Conservation (phyloP, 192 early-diverging fungal species). For the Mortierella alpina region DNA sequence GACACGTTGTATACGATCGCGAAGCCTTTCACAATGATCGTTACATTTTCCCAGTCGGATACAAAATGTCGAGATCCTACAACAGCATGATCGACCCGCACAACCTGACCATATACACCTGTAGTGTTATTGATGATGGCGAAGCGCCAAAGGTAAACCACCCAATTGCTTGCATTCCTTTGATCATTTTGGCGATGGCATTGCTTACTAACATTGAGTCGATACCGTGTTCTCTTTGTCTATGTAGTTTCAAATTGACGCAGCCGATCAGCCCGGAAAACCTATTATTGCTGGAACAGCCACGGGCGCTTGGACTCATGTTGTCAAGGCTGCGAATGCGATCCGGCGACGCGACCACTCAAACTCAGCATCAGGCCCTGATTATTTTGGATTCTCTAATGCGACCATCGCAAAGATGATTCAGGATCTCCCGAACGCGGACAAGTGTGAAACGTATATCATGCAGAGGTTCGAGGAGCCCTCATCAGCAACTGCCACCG, state of each 20-base stretch:
- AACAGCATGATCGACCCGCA: constrained; percentile 65
- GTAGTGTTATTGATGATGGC: constrained; percentile 84
- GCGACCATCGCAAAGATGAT: constrained; percentile 88
- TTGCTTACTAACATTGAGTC: background rate
- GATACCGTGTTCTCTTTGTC: constrained; percentile 4
- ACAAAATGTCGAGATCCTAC: constrained; percentile 65
- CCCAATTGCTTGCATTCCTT: background rate
- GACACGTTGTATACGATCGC: constrained; percentile 79
- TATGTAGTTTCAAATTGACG: constrained; percentile 82
- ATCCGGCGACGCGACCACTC: constrained; percentile 82
- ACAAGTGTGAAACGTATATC: constrained; percentile 77
- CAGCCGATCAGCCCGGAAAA: constrained; percentile 81
- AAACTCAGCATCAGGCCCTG: constrained; percentile 88
- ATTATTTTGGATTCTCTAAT: constrained; percentile 92
- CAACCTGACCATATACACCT: constrained; percentile 70
- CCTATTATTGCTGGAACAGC: constrained; percentile 81
- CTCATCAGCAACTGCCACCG: background rate
- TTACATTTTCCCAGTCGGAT: constrained; percentile 94
- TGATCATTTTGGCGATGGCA: background rate
- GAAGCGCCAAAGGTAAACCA: constrained; percentile 66
- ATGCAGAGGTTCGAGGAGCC: constrained; percentile 73
- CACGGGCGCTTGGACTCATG: constrained; percentile 90
- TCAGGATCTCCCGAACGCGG: constrained; percentile 85
- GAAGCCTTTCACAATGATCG: constrained; percentile 87
- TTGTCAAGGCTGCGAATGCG: constrained; percentile 82